phyloP scores from a whole-genome alignment of 176 grass and related monocot species.

The Eleusine coracana region DNA sequence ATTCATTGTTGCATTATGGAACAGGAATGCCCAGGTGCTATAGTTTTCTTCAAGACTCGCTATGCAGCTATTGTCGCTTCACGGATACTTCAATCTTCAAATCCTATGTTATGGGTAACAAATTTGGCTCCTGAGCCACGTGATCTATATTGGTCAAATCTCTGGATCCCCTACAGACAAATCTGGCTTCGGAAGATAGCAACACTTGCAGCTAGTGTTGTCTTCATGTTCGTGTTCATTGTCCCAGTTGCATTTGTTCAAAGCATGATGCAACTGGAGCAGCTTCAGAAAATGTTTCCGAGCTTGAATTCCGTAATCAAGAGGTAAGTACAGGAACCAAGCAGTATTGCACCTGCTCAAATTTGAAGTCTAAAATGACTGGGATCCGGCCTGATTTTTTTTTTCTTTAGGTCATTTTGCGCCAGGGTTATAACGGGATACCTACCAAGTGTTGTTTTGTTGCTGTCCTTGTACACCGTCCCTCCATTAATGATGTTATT shows the following conservation, averaged over 20 bases:
- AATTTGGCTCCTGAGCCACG: constrained; percentile 73
- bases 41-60: constrained; percentile 97
- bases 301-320: constrained; percentile 51
- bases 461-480: constrained; percentile 78
- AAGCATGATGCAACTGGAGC: constrained; percentile 77
- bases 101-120: constrained; percentile 93
- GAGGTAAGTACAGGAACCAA: constrained; percentile 61
- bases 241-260: constrained; percentile 84
- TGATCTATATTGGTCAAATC: constrained; percentile 92
- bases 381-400: constrained; percentile 24
- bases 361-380: constrained; percentile 28
- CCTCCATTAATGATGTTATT: constrained; percentile 92
- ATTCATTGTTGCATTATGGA: constrained; percentile 28
- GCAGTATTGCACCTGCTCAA: background rate
- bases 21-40: constrained; percentile 81
- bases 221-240: constrained; percentile 87
- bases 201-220: constrained; percentile 59
- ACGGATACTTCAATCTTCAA: constrained; percentile 77
- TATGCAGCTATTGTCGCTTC: constrained; percentile 83
- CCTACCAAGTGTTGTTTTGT: constrained; percentile 85
- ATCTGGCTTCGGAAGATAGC: constrained; percentile 79
- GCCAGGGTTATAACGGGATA: constrained; percentile 79
- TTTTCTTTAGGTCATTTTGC: constrained; percentile 54
- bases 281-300: constrained; percentile 61
- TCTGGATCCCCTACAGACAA: constrained; percentile 81